Evolutionary conservation across 2,329 filamentous ascomycete genomes (phyloP).

Genomic region (Pseudogymnoascus sp.): DNA sequence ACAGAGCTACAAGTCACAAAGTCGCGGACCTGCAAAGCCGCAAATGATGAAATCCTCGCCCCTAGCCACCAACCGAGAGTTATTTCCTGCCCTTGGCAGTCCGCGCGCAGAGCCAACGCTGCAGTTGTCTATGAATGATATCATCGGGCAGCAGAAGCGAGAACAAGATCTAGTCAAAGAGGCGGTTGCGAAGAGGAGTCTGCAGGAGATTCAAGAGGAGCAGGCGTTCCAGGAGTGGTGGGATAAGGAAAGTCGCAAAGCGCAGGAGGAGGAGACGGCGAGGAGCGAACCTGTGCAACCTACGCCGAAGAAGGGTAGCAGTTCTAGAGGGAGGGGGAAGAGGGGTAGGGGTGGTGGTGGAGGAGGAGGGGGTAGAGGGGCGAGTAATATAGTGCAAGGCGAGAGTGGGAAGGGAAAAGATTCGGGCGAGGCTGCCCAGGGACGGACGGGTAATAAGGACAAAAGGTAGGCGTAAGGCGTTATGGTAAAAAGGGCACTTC

Average conservation of each 20-base stretch:
- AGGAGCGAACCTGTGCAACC: slow-evolving; percentile 17
- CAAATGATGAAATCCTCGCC: neutral
- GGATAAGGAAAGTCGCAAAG: slow-evolving; percentile 74
- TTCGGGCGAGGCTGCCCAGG: neutral
- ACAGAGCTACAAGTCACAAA: slow-evolving; percentile 29
- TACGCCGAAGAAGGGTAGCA: neutral
- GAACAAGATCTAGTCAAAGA: slow-evolving; percentile 80
- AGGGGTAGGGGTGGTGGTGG: neutral
- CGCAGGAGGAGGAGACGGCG: slow-evolving; percentile 45
- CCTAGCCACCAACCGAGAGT: neutral
- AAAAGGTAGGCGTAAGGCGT: neutral
- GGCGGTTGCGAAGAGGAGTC: slow-evolving; percentile 76
- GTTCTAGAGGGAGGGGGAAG: neutral
- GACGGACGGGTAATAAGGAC: neutral
- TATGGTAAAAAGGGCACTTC: neutral
- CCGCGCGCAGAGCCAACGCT: slow-evolving; percentile 38
- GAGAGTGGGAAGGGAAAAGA: neutral
- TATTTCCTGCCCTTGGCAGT: neutral
- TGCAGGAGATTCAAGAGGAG: slow-evolving; percentile 94
- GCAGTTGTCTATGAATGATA: slow-evolving; percentile 76
- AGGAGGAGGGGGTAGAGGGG: neutral
- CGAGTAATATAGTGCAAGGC: neutral
- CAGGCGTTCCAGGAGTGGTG: slow-evolving; percentile 97
- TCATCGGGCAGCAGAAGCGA: slow-evolving; percentile 77
- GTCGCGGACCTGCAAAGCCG: slow-evolving; percentile 28